Evolutionary conservation across 129 eudicot species (phyloP), one percentile per base, ranked within the genome.

Genomic region (Smallanthus sonchifolius): DNA sequence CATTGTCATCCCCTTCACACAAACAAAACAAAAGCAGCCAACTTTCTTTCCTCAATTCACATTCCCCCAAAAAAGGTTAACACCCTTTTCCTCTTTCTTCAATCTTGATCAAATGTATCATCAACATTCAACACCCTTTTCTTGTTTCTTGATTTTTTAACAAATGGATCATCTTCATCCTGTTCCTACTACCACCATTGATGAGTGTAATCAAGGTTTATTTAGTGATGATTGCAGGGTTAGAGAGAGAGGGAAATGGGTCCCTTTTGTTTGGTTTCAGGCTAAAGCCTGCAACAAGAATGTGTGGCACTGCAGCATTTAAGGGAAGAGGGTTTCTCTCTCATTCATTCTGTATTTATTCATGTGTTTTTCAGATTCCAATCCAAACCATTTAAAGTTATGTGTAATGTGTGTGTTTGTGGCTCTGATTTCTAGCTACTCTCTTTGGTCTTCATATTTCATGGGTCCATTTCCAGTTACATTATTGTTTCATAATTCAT

Each of bases 231-330:
- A 85, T 85, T 85, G 83, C 75, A 84, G 83, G 60, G 64, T 42
- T 16, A 77, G 64, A 78, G 71, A 65, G 61, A 74, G 57, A 66
- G 81, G 19, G 78, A 67, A 11, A 63, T 75, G 84, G 95, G 82
- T 24, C 90, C 80, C 44, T 59, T 65, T 73, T 61, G 40, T 34
- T 61, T 61, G 14, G 32, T 70, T 77, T 69, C 79, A 81, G 84
- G 82, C 47, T 65, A 84, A 86, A 86, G 86, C 83, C 97, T 92
- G 97, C 86, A 83, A 77, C 49, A 77, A 76, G 86, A 92, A 92
- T 92, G 91, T 89, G 96, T 89, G 96, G 68, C 81, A 86, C 96
- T 88, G 96, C 93, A 83, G 84, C 80, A 84, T 67, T 79, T 73
- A 66, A 86, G 85, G 77, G 73, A 36, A 72, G 60, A 49, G 35